Percentiles rank a stretch among this genome's conserved stretches.
Evolutionary conservation across 2,329 filamentous ascomycete species (phyloP).

Genomic region (Fusarium floridanum): DNA sequence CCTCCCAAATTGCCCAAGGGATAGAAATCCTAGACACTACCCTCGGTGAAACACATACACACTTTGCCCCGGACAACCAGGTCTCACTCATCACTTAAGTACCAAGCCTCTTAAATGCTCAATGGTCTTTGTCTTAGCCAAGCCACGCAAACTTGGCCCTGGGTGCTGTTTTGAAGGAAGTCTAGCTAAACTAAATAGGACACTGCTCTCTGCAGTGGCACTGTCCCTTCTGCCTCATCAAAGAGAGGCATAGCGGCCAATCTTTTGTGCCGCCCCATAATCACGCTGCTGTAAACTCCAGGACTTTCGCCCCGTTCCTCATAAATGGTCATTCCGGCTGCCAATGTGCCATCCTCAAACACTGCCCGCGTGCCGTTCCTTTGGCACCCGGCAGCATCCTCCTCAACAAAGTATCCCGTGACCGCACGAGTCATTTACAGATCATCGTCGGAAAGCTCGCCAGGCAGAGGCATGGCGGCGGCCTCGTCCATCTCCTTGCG

Average conservation of each 20-base stretch:
- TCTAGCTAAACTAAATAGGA: slow-evolving; percentile 54
- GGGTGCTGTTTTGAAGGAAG: slow-evolving; percentile 50
- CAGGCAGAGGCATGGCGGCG: slow-evolving; percentile 86
- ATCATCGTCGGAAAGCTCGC: slow-evolving; percentile 87
- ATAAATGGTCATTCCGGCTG: slow-evolving; percentile 55
- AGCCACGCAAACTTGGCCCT: slow-evolving; percentile 48
- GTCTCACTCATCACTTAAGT: slow-evolving; percentile 7
- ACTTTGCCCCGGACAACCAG: background rate
- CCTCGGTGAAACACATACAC: background rate
- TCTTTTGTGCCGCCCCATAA: slow-evolving; percentile 50
- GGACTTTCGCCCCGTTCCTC: slow-evolving; percentile 51
- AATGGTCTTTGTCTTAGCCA: slow-evolving; percentile 42
- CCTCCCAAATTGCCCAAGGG: background rate
- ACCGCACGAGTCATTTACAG: slow-evolving; percentile 60
- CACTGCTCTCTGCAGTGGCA: slow-evolving; percentile 49
- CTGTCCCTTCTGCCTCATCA: slow-evolving; percentile 49
- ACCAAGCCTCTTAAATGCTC: slow-evolving; percentile 19
- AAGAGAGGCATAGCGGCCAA: slow-evolving; percentile 48
- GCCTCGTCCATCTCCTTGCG: slow-evolving; percentile 89
- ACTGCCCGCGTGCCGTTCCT: slow-evolving; percentile 41
- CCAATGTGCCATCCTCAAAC: slow-evolving; percentile 49
- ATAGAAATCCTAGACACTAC: background rate
- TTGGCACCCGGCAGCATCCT: slow-evolving; percentile 44
- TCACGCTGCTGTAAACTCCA: slow-evolving; percentile 54
- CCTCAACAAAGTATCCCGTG: slow-evolving; percentile 47